A percentile compares a stretch with the other conserved stretches of the same genome.
These are phyloP conservation scores for Stentor coeruleus DNA, from an alignment of 73 alveolate genomes.

Conservation along the genomic window DNA sequence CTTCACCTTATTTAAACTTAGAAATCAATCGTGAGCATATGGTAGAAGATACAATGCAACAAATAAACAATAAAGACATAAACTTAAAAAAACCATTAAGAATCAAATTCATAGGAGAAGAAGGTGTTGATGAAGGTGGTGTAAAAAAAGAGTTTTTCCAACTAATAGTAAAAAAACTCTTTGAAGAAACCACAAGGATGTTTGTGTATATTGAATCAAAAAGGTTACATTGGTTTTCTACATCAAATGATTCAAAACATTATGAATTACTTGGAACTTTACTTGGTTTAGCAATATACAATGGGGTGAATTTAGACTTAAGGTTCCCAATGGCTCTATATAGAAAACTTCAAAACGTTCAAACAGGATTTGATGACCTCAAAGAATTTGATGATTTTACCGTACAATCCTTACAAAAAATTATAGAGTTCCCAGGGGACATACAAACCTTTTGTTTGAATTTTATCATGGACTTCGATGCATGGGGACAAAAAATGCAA, in stretches of 20 bases:
- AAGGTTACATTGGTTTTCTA: conserved; percentile 85
- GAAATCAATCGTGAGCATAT: conserved; percentile 67
- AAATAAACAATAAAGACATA: conserved; percentile 46
- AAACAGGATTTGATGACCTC: conserved; percentile 66
- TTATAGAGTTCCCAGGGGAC: conserved; percentile 54
- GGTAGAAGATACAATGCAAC: conserved; percentile 76
- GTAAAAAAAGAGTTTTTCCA: conserved; percentile 94
- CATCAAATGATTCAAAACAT: conserved; percentile 81
- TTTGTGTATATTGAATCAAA: conserved; percentile 73
- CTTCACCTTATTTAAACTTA: conserved; percentile 42
- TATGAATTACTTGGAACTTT: conserved; percentile 92
- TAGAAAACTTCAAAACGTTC: conserved; percentile 67
- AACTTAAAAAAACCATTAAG: conserved; percentile 82
- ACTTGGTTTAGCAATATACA: conserved; percentile 94
- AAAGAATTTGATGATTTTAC: conserved; percentile 65
- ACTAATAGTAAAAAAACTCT: conserved; percentile 73
- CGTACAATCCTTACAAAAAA: background rate
- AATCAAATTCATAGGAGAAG: conserved; percentile 87
- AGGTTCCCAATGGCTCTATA: conserved; percentile 90
- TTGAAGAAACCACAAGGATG: conserved; percentile 58
- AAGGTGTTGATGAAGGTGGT: conserved; percentile 99
- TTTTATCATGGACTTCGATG: conserved; percentile 69
- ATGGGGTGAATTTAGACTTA: conserved; percentile 80
- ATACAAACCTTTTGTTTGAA: conserved; percentile 52
- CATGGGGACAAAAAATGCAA: conserved; percentile 58